A percentile compares a stretch with the other conserved stretches of the same genome.
These are phyloP conservation scores for Claviceps arundinis DNA, from an alignment of 2,329 filamentous ascomycete genomes.

Conservation along the genomic window DNA sequence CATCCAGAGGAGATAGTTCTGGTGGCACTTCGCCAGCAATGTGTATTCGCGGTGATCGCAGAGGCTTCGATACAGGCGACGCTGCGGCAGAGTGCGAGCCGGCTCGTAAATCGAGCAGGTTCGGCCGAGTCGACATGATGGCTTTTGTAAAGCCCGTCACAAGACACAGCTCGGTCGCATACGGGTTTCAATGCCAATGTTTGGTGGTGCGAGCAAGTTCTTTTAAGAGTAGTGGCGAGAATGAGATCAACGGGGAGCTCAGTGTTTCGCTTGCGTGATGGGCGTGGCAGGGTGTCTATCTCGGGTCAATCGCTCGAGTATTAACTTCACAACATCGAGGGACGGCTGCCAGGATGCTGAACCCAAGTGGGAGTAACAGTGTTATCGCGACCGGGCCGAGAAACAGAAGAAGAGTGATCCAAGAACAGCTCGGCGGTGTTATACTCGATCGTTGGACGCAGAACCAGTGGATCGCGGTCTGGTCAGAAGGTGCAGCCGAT, in stretches of 20 bases:
- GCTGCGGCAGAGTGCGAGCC: constrained; percentile 37
- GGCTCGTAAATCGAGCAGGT: constrained; percentile 46
- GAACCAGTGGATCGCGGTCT: not conserved
- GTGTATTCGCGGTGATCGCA: constrained; percentile 62
- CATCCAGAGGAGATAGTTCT: constrained; percentile 85
- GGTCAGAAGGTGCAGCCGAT: not conserved
- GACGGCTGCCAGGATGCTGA: constrained; percentile 4
- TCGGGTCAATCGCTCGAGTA: constrained; percentile 8
- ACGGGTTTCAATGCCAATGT: not conserved
- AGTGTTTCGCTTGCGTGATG: not conserved
- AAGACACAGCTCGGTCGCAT: constrained; percentile 6
- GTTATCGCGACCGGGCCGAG: not conserved
- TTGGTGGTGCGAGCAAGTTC: no score
- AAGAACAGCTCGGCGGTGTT: not conserved
- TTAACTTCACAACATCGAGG: constrained; percentile 9
- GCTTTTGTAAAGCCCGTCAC: constrained; percentile 3
- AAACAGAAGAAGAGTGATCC: not conserved
- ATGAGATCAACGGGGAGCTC: no score
- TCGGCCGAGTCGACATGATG: constrained; percentile 42
- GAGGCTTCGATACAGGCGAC: constrained; percentile 35
- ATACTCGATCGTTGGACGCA: not conserved
- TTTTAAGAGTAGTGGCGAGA: no score
- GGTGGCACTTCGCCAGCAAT: constrained; percentile 73
- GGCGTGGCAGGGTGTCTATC: constrained; percentile 8
- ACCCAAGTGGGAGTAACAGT: not conserved